phyloP scores from a whole-genome alignment of 1,284 basidiomycete genomes.

The Cutaneotrichosporon cutaneum region DNA sequence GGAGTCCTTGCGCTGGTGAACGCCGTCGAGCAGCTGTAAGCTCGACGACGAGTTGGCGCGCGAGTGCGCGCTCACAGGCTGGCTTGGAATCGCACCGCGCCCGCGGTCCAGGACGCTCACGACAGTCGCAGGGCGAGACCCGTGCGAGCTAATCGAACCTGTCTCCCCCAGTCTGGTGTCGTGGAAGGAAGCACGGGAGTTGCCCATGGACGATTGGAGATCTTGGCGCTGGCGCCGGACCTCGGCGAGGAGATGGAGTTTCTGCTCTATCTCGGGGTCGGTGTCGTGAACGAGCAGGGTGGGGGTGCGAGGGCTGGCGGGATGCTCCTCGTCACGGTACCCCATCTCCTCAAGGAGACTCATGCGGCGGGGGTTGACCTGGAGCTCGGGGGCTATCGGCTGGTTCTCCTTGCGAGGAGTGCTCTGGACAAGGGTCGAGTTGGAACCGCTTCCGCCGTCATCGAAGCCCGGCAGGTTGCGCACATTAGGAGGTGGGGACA shows the following conservation, averaged over 20 bases:
- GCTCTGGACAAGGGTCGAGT: conserved; percentile 2
- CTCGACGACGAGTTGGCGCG: conserved; percentile 2
- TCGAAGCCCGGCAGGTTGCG: conserved; percentile 31
- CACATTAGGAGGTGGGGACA: neutral
- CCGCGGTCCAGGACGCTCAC: neutral
- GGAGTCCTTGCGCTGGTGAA: neutral
- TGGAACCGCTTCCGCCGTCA: conserved; percentile 10
- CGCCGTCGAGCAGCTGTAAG: neutral
- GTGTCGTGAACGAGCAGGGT: conserved; percentile 1
- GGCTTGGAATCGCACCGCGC: neutral
- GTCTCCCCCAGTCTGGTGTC: neutral
- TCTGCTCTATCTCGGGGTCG: conserved; percentile 41
- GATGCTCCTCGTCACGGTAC: neutral
- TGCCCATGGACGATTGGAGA: conserved; percentile 43
- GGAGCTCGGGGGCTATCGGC: neutral
- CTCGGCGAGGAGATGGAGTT: conserved; percentile 45
- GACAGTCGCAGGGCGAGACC: neutral
- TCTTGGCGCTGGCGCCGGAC: conserved; percentile 44
- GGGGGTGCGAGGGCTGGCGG: neutral
- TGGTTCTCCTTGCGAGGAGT: neutral
- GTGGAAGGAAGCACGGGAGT: conserved; percentile 25
- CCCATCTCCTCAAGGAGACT: conserved; percentile 21
- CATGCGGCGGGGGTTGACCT: conserved; percentile 19
- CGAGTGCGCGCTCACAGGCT: neutral
- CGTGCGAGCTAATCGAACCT: neutral